Conservation (phyloP, 352 stramenopile species). For the Globisporangium yorkense region DNA sequence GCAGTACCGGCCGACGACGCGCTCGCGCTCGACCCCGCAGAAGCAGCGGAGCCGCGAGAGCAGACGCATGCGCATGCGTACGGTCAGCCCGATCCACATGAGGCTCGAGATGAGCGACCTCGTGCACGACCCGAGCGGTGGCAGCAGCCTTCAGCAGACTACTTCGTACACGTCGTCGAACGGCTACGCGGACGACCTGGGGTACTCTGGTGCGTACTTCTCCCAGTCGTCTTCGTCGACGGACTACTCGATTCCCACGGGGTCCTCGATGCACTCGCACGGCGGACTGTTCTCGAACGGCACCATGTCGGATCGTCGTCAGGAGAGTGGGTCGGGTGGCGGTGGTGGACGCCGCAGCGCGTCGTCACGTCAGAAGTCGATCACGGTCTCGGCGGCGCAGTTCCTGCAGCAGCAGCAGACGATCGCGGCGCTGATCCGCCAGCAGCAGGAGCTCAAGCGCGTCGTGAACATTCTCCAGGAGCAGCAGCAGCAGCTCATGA, state of each 20-base stretch:
- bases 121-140: conserved; percentile 16
- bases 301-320: background rate
- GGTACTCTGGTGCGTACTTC: background rate
- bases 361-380: conserved; percentile 36
- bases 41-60: conserved; percentile 13
- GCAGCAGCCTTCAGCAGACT: background rate
- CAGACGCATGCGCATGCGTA: conserved; percentile 34
- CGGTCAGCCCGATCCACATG: conserved; percentile 33
- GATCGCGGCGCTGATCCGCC: conserved; percentile 72
- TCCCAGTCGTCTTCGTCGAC: conserved; percentile 5
- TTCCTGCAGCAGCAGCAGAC: conserved; percentile 79
- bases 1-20: conserved; percentile 7
- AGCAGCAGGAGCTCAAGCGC: conserved; percentile 83
- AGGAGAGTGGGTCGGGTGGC: background rate
- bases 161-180: conserved; percentile 3
- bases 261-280: background rate
- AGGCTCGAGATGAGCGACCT: conserved; percentile 13
- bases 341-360: conserved; percentile 1
- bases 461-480: conserved; percentile 69
- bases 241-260: background rate
- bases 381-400: conserved; percentile 65
- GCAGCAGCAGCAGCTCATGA: conserved; percentile 74
- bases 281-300: conserved; percentile 4
- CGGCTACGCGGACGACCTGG: conserved; percentile 4
- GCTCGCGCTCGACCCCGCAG: conserved; percentile 23